Base-by-base conservation (phyloP, 2,329 filamentous ascomycete species). In the Fusarium annulatum region DNA sequence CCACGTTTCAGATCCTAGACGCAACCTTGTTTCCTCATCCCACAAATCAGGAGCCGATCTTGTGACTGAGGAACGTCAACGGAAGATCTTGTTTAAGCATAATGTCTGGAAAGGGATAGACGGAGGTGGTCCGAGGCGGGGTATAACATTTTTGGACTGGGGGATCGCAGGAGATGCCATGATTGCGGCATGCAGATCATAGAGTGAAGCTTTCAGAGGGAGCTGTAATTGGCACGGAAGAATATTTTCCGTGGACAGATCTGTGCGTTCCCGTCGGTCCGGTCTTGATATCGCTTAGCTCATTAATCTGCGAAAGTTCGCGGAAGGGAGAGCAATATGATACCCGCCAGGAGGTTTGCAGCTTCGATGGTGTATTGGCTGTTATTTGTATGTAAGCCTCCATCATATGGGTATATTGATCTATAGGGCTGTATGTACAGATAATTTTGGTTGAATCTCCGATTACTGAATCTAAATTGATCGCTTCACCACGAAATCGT, bases 101-200 rank as follows among this genome's bases (percentile, higher is more conserved):
- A 45, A 21, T 15, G n/a, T 53, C 65, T 51, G 2, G 28, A 68
- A 63, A 14, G 11, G 60, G 66, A 28, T 26, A 45, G 7, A 41
- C 66, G 64, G 66, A 68, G 48, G 0, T 23, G 33, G 19, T 68
- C 66, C 66, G 66, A 28, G 38, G 66, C 42, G 66, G 66, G 64
- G 64, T 69, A 49, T 43, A 30, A 8, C 42, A 60, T 8, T 30
- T 49, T 41, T 36, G 55, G 41, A 48, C 34, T 3, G 14, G 16
- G 7, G 2, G 14, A 38, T n/a, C 2, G 34, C 12, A 52, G 0
- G 21, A 61, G 5, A 19, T 14, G 15, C 34, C 14, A 23, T 49
- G 38, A n/a, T 41, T 23, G 14, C 41, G 2, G n/a, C 14, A 26
- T 38, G 28, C 7, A 41, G 21, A 23, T 41, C 42, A n/a, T 15